phyloP scores from a whole-genome alignment of 2,329 filamentous ascomycete species.

The Apiospora pterosperma region DNA sequence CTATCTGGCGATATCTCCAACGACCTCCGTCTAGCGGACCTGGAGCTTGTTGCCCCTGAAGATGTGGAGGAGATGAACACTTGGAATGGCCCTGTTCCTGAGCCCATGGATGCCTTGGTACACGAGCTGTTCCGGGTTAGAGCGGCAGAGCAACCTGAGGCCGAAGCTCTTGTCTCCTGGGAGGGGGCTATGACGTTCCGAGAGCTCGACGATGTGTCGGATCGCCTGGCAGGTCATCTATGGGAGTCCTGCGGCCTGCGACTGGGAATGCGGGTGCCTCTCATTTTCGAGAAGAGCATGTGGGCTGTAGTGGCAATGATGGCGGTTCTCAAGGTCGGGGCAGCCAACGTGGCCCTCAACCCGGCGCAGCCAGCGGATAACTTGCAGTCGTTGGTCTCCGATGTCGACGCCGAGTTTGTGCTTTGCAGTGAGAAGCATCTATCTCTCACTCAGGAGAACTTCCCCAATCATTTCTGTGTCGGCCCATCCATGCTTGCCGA shows the following conservation, averaged over 20 bases:
- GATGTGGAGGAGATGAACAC: not conserved
- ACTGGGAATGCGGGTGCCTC: not conserved
- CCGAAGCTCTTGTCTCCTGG: not conserved
- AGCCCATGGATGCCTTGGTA: not conserved
- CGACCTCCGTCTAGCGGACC: not conserved
- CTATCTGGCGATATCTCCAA: not conserved
- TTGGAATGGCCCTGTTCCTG: not conserved
- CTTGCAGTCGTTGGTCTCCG: not conserved
- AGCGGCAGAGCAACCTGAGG: not conserved
- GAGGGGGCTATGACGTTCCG: not conserved
- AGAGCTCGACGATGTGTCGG: not conserved
- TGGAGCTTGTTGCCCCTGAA: not conserved
- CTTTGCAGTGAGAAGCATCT: not conserved
- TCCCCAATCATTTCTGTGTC: not conserved
- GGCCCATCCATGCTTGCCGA: not conserved
- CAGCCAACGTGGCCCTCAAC: not conserved
- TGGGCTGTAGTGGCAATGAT: slow-evolving; percentile 5
- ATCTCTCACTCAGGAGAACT: not conserved
- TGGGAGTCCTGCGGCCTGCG: not conserved
- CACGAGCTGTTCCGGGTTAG: not conserved
- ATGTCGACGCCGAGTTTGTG: not conserved
- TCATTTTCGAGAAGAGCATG: not conserved
- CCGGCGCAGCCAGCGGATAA: not conserved
- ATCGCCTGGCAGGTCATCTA: not conserved
- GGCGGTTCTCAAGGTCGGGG: not conserved